phyloP scores from a whole-genome alignment of 179 eudicot species.

The Carnegiea gigantea region DNA sequence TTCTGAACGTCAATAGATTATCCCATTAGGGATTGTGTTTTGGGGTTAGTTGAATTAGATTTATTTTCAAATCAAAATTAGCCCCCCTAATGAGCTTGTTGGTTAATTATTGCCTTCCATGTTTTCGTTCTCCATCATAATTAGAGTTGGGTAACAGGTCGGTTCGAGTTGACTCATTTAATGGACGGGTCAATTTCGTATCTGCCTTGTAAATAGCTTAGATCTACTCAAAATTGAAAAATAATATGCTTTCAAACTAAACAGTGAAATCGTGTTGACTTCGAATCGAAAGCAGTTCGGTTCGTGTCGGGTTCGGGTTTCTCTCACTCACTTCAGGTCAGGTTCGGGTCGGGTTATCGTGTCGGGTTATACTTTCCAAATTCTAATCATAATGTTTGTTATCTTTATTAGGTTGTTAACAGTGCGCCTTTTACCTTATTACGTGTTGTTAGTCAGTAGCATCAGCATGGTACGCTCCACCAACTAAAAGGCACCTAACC shows the following conservation, averaged over 20 bases:
- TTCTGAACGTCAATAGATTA: neutral
- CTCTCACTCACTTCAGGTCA: too few relatives aligned
- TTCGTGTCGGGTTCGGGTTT: too few relatives aligned
- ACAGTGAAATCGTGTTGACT: too few relatives aligned
- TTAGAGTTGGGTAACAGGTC: too few relatives aligned
- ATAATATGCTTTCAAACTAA: too few relatives aligned
- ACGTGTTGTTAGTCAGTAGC: neutral
- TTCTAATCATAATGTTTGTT: neutral
- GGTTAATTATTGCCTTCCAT: neutral
- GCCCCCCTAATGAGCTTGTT: neutral
- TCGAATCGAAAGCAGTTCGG: too few relatives aligned
- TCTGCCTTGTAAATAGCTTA: too few relatives aligned
- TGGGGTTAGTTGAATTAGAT: neutral
- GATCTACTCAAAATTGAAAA: too few relatives aligned
- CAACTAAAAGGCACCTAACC: neutral
- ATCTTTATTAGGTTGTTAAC: constrained; percentile 5
- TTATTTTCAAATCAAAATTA: neutral
- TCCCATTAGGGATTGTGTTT: neutral
- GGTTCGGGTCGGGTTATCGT: too few relatives aligned
- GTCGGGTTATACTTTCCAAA: too few relatives aligned
- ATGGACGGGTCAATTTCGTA: too few relatives aligned
- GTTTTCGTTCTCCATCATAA: neutral
- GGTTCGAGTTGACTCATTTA: too few relatives aligned
- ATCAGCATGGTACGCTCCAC: neutral
- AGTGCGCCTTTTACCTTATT: neutral